Percentiles rank a stretch among this genome's conserved stretches.
These are phyloP conservation scores for Tremella mesenterica DNA, from an alignment of 768 basidiomycete genomes.

Conservation along the genomic window DNA sequence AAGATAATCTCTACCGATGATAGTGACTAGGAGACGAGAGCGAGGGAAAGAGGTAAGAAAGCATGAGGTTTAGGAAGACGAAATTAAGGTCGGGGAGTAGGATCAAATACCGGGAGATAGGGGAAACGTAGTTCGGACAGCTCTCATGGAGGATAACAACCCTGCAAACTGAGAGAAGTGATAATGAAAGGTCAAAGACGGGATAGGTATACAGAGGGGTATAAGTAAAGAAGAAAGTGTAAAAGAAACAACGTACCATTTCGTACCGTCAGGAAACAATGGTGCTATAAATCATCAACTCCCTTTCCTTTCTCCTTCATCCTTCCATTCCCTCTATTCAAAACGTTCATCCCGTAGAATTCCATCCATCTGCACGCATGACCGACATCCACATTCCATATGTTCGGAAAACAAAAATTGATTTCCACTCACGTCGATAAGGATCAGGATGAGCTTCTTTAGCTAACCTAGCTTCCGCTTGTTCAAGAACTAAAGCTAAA, in stretches of 20 bases:
- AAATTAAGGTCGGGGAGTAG: too few species aligned
- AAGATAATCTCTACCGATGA: neutral
- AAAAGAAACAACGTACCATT: slow-evolving; percentile 58
- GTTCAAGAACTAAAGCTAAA: slow-evolving; percentile 64
- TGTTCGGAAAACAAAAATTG: neutral
- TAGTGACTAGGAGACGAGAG: neutral
- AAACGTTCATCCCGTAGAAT: too few species aligned
- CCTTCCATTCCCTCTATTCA: neutral
- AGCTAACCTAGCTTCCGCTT: slow-evolving; percentile 68
- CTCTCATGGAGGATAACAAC: too few species aligned
- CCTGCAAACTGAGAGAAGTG: too few species aligned
- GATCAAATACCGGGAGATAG: too few species aligned
- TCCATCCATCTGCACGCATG: too few species aligned
- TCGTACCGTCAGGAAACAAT: slow-evolving; percentile 80
- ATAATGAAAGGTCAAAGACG: too few species aligned
- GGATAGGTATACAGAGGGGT: too few species aligned
- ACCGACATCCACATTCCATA: neutral
- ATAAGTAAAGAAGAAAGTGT: neutral
- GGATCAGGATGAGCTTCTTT: slow-evolving; percentile 76
- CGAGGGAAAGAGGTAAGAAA: too few species aligned
- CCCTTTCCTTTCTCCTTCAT: neutral
- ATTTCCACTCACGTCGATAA: slow-evolving; percentile 65
- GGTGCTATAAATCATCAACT: slow-evolving; percentile 52
- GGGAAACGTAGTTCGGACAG: neutral
- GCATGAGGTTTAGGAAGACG: too few species aligned